Conservation (phyloP, 768 basidiomycete species). For the Terana coerulea region DNA sequence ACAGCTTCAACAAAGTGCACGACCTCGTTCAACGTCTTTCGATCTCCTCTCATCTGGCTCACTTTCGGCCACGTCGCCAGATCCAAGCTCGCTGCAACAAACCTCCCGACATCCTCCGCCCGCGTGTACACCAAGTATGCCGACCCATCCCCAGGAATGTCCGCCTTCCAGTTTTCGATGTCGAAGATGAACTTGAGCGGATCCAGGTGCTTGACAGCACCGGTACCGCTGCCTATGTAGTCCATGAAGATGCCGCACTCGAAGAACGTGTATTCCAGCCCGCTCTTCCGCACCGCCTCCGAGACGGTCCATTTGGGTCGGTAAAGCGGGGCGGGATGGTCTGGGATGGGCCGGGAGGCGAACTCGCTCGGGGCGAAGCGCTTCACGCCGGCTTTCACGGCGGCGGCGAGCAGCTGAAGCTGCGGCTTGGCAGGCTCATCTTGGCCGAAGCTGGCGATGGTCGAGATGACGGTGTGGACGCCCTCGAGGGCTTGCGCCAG, state of each 20-base stretch:
- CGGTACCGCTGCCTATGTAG: conserved; percentile 3
- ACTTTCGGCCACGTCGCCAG: background rate
- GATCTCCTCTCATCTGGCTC: conserved; percentile 3
- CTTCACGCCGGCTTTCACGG: conserved; percentile 7
- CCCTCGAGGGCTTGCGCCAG: conserved; percentile 6
- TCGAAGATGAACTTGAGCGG: background rate
- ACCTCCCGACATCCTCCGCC: conserved; percentile 2
- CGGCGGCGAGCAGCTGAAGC: conserved; percentile 7
- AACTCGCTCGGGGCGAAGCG: conserved; percentile 12
- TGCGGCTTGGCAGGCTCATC: background rate
- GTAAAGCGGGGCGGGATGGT: background rate
- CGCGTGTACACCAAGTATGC: background rate
- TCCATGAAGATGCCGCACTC: conserved; percentile 10
- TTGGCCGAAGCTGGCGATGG: background rate
- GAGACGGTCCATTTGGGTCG: background rate
- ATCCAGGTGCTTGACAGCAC: background rate
- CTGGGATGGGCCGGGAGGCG: background rate
- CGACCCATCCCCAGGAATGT: background rate
- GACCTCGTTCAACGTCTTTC: background rate
- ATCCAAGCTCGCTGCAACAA: conserved; percentile 8
- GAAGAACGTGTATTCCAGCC: conserved; percentile 9
- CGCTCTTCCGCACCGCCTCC: conserved; percentile 1
- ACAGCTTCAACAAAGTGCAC: background rate
- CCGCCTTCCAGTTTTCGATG: background rate
- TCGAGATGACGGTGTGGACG: conserved; percentile 12